These are phyloP conservation scores for Stenogyne calaminthoides DNA, from an alignment of 305 asterid genomes.

Conservation along the genomic window DNA sequence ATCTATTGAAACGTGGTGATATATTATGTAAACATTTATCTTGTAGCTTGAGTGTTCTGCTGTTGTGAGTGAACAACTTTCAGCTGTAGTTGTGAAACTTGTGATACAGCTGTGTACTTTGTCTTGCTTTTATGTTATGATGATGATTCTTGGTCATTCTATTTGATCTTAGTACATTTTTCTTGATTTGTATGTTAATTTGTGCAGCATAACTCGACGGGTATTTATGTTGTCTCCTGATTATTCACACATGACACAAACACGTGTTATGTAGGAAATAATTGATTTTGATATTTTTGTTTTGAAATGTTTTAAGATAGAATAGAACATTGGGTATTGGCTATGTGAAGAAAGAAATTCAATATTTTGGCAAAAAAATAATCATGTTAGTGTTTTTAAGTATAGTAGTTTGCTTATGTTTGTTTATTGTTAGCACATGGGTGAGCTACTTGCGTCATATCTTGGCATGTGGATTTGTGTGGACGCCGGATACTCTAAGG, in stretches of 20 bases:
- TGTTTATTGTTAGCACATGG: too few relatives aligned
- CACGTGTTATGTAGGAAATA: background rate
- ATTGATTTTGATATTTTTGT: too few relatives aligned
- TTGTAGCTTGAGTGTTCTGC: background rate
- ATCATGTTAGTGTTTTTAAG: too few relatives aligned
- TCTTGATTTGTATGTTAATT: too few relatives aligned
- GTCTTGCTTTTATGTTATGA: background rate
- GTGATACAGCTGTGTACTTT: background rate
- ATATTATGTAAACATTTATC: background rate
- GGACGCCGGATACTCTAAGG: too few relatives aligned
- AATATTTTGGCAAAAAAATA: too few relatives aligned
- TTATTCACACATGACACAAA: background rate
- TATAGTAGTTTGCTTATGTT: too few relatives aligned
- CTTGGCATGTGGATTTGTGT: too few relatives aligned
- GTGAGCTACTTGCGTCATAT: too few relatives aligned
- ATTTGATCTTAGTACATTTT: background rate
- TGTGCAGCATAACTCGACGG: too few relatives aligned
- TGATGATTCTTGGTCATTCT: background rate
- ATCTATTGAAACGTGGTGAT: background rate
- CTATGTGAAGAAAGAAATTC: background rate
- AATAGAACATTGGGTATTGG: background rate
- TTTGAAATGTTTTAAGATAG: too few relatives aligned
- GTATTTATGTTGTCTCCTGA: too few relatives aligned
- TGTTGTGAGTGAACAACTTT: background rate
- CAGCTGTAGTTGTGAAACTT: background rate